Percentiles rank a stretch among this genome's conserved stretches.
phyloP scores from a whole-genome alignment of 768 basidiomycete species.

The Agrocybe pediades region DNA sequence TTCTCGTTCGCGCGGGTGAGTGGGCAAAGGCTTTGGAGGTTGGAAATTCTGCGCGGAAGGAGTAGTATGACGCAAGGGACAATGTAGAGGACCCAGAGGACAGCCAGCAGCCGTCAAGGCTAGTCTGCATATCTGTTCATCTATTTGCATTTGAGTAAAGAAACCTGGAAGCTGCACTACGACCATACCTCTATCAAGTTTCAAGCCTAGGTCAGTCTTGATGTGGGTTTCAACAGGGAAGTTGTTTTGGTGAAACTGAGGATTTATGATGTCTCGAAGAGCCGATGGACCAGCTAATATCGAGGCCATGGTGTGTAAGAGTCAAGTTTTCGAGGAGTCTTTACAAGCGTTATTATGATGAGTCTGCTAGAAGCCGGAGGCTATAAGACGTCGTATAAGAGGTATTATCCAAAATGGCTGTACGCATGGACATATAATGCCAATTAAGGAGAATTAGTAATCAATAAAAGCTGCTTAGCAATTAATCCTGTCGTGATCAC shows the following conservation, averaged over 20 bases:
- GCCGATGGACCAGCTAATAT: constrained; percentile 56
- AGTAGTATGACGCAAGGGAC: constrained; percentile 88
- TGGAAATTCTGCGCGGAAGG: constrained; percentile 91
- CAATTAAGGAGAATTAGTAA: no score
- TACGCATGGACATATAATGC: no score
- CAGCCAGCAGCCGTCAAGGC: constrained; percentile 81
- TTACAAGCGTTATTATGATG: no score
- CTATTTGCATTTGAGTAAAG: constrained; percentile 38
- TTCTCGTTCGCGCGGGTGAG: constrained; percentile 82
- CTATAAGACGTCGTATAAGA: no score
- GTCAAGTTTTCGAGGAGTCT: background rate
- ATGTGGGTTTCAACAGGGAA: constrained; percentile 79
- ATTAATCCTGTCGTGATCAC: no score
- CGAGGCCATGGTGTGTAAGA: constrained; percentile 31
- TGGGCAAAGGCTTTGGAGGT: constrained; percentile 79
- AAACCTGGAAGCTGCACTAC: background rate
- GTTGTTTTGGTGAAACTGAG: constrained; percentile 95
- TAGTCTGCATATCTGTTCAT: constrained; percentile 92
- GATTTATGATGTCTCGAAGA: constrained; percentile 73
- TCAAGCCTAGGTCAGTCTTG: constrained; percentile 81
- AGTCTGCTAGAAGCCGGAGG: no score
- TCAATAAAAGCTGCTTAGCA: no score
- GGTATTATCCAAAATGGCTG: no score
- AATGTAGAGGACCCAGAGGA: constrained; percentile 89
- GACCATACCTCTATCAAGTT: constrained; percentile 84